phyloP scores from a whole-genome alignment of 768 basidiomycete genomes.

The Rhodotorula paludigena region DNA sequence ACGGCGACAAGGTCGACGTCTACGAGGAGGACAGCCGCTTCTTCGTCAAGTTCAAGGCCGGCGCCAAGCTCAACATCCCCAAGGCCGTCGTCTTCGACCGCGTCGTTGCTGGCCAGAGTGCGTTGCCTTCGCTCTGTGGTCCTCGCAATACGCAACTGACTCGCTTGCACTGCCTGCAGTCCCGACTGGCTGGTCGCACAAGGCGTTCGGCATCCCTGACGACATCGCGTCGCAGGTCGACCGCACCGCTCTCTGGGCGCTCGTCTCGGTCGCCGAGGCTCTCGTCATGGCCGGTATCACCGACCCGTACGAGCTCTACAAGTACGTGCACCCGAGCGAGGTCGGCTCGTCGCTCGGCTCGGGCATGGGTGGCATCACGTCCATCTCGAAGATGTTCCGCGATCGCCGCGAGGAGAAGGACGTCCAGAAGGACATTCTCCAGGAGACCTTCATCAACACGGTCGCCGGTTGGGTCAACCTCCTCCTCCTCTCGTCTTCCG shows the following conservation, averaged over 20 bases:
- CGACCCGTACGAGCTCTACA: slow-evolving; percentile 95
- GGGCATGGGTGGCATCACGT: slow-evolving; percentile 86
- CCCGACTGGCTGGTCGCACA: slow-evolving; percentile 95
- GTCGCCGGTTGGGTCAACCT: slow-evolving; percentile 98
- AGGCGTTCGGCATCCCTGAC: slow-evolving; percentile 91
- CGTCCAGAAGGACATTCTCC: slow-evolving; percentile 95
- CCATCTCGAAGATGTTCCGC: slow-evolving; percentile 91
- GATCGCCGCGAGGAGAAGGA: slow-evolving; percentile 97
- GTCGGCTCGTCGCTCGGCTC: slow-evolving; percentile 90
- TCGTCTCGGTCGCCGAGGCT: slow-evolving; percentile 89
- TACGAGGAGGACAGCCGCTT: slow-evolving; percentile 92
- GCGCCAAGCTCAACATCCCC: slow-evolving; percentile 77
- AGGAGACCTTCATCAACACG: slow-evolving; percentile 99
- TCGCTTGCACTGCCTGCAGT: slow-evolving; percentile 45
- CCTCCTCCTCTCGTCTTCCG: slow-evolving; percentile 87
- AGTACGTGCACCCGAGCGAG: slow-evolving; percentile 92
- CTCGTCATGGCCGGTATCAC: slow-evolving; percentile 95
- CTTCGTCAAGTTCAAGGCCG: slow-evolving; percentile 99
- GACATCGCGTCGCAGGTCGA: slow-evolving; percentile 95
- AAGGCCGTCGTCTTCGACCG: slow-evolving; percentile 94
- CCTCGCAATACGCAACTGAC: not conserved
- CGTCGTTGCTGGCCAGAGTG: slow-evolving; percentile 79
- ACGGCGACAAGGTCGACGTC: slow-evolving; percentile 91
- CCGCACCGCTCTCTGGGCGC: slow-evolving; percentile 86
- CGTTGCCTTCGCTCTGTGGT: not conserved